Conservation (phyloP, 441 rosid species). For the Melastoma candidum region DNA sequence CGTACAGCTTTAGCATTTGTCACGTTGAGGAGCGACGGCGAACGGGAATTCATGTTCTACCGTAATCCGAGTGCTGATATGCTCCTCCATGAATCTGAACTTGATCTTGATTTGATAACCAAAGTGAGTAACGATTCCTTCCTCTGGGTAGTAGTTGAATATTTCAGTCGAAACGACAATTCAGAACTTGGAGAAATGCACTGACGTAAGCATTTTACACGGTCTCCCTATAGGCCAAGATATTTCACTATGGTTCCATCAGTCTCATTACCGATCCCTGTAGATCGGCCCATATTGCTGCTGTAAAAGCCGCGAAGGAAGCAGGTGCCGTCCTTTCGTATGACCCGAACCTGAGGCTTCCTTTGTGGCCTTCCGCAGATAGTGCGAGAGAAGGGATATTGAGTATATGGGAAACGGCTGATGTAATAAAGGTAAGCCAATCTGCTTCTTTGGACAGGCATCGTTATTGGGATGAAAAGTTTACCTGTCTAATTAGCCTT, state of each 20-base stretch:
- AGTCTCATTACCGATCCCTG: conserved; percentile 96
- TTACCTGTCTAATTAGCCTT: conserved; percentile 3
- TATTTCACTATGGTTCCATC: conserved; percentile 85
- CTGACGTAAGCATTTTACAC: background rate
- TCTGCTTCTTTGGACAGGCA: background rate
- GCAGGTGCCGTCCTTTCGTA: conserved; percentile 81
- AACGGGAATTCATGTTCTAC: conserved; percentile 94
- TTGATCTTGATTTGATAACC: conserved; percentile 61
- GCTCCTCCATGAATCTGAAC: conserved; percentile 74
- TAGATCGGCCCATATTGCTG: conserved; percentile 87
- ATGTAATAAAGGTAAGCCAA: conserved; percentile 58
- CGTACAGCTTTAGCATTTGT: conserved; percentile 94
- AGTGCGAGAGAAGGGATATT: conserved; percentile 75
- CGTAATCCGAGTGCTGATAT: conserved; percentile 97
- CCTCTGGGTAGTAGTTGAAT: no score
- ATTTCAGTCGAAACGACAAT: no score
- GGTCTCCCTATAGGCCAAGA: conserved; percentile 55
- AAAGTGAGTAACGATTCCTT: conserved; percentile 37
- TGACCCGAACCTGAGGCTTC: conserved; percentile 91
- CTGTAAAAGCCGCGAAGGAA: conserved; percentile 81
- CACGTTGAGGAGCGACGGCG: conserved; percentile 75
- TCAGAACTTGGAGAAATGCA: no score
- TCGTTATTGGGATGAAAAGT: background rate
- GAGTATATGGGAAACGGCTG: conserved; percentile 82
- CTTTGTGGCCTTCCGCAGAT: conserved; percentile 81